Conservation (phyloP, 345 rosid species). For the Aegle marmelos region DNA sequence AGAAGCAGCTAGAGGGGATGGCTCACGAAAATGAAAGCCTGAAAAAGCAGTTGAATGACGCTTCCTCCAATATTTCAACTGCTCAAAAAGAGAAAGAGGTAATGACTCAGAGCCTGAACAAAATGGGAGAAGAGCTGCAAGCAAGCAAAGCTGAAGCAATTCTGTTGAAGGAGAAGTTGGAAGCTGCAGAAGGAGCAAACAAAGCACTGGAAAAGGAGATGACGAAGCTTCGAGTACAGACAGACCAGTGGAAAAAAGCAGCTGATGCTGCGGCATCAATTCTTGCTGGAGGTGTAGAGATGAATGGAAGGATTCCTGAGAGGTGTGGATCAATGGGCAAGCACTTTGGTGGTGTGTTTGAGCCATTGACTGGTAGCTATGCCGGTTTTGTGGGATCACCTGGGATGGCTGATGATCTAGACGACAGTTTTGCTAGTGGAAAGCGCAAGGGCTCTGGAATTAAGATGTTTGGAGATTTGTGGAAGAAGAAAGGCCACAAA, state of each 20-base stretch:
- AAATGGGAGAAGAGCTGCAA: slow-evolving; percentile 54
- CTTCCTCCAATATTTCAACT: slow-evolving; percentile 28
- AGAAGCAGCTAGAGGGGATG: slow-evolving; percentile 41
- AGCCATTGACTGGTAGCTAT: slow-evolving; percentile 36
- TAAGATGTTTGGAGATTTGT: slow-evolving; percentile 81
- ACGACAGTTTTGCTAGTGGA: slow-evolving; percentile 65
- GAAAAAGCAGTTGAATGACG: slow-evolving; percentile 53
- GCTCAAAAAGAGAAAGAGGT: slow-evolving; percentile 53
- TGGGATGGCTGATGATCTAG: slow-evolving; percentile 53
- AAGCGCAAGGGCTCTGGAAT: slow-evolving; percentile 73
- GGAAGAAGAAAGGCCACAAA: slow-evolving; percentile 80
- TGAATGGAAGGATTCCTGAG: slow-evolving; percentile 52
- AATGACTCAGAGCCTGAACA: slow-evolving; percentile 38
- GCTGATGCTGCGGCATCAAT: slow-evolving; percentile 95
- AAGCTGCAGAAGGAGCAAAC: slow-evolving; percentile 53
- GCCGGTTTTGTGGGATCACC: slow-evolving; percentile 58
- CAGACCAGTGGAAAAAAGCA: slow-evolving; percentile 95
- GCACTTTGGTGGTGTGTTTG: slow-evolving; percentile 58
- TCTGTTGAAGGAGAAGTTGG: slow-evolving; percentile 47
- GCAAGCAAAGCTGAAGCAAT: slow-evolving; percentile 48
- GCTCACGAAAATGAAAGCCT: slow-evolving; percentile 52
- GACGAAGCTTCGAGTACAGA: slow-evolving; percentile 80
- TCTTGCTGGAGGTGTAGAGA: slow-evolving; percentile 66
- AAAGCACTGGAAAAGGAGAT: slow-evolving; percentile 68
- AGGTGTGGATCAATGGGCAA: slow-evolving; percentile 77